Conservation (phyloP, 345 rosid genomes). For the Arabis alpina region DNA sequence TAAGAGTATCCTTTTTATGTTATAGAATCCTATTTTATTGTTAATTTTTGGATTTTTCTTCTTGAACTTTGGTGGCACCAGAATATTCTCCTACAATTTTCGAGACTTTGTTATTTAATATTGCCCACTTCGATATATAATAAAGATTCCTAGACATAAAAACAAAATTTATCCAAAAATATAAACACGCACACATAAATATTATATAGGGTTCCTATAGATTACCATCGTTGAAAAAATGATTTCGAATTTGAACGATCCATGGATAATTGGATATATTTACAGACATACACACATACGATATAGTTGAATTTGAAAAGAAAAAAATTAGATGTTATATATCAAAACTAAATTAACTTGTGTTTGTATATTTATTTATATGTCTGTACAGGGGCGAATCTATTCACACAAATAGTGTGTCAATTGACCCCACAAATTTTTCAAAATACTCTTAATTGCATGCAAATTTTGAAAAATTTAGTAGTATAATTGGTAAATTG, state of each 20-base stretch:
- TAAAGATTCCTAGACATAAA: slow-evolving; percentile 21
- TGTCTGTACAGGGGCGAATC: no score
- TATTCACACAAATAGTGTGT: no score
- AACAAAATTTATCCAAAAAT: background rate
- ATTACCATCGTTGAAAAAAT: background rate
- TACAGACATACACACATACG: background rate
- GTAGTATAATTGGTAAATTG: no score
- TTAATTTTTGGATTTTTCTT: slow-evolving; percentile 69
- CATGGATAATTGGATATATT: background rate
- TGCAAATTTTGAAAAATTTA: no score
- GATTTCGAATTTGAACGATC: slow-evolving; percentile 1
- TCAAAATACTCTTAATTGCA: no score
- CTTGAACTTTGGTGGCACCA: slow-evolving; percentile 81
- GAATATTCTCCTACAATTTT: slow-evolving; percentile 93
- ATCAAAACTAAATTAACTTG: background rate
- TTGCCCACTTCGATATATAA: slow-evolving; percentile 22
- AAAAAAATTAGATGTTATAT: background rate
- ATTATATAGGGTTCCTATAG: slow-evolving; percentile 11
- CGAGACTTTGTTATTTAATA: slow-evolving; percentile 41
- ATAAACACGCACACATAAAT: background rate
- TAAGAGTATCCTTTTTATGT: slow-evolving; percentile 34
- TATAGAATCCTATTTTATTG: slow-evolving; percentile 45
- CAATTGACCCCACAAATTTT: no score
- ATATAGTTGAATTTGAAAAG: background rate
- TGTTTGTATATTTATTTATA: background rate